Percentiles rank a stretch among this genome's conserved stretches.
Evolutionary conservation across 768 basidiomycete genomes (phyloP).

Genomic region (Phanerochaete carnosa): DNA sequence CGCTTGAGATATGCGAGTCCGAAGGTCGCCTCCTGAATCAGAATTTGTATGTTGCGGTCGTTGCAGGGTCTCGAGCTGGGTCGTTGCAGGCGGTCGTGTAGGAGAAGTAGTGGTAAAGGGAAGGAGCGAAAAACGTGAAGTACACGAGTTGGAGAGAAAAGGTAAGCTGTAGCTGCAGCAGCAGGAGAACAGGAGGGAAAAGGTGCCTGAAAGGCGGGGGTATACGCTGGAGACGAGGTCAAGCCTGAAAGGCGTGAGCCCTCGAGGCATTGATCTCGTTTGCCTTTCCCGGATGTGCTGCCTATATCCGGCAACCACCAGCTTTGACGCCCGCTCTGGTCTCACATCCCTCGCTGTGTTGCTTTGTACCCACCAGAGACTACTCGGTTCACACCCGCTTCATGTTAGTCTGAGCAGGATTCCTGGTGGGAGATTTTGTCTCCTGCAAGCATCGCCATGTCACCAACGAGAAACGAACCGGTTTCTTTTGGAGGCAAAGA

Average conservation of each 20-base stretch:
- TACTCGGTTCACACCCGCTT: too few species aligned
- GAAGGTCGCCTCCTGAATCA: background rate
- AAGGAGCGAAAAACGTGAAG: constrained; percentile 65
- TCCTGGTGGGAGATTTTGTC: too few species aligned
- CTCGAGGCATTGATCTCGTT: background rate
- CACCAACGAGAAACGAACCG: too few species aligned
- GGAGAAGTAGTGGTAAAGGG: constrained; percentile 23
- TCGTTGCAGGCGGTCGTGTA: constrained; percentile 15
- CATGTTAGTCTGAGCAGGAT: too few species aligned
- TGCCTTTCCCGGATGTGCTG: background rate
- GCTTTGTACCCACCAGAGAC: too few species aligned
- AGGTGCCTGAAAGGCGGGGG: background rate
- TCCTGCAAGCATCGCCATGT: too few species aligned
- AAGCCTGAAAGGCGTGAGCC: background rate
- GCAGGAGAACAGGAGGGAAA: background rate
- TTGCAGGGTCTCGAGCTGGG: constrained; percentile 11
- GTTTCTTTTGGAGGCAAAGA: too few species aligned
- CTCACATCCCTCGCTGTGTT: too few species aligned
- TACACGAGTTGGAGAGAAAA: constrained; percentile 59
- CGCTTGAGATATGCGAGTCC: background rate
- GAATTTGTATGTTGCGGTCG: constrained; percentile 3
- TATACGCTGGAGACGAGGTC: background rate
- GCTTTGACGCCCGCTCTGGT: background rate
- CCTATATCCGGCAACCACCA: background rate
- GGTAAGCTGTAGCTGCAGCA: background rate